Evolutionary conservation across 1,284 basidiomycete species (phyloP).

Genomic region (Abortiporus biennis): DNA sequence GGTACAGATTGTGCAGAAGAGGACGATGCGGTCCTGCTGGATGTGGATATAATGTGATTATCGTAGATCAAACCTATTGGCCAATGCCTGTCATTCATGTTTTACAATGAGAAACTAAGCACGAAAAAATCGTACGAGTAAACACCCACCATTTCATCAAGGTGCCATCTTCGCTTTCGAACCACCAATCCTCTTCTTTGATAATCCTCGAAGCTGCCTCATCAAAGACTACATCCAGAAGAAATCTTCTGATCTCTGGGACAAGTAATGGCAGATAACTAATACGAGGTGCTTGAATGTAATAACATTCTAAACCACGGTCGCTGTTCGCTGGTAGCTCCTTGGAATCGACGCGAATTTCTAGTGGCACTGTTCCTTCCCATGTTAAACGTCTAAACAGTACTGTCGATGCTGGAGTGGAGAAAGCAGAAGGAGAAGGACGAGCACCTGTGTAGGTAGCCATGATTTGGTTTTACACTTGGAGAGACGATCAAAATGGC

Average conservation of each 20-base stretch:
- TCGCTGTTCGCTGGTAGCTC: constrained; percentile 84
- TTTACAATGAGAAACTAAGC: not conserved
- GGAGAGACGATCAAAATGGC: no score
- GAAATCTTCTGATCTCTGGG: constrained; percentile 78
- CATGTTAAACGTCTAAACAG: constrained; percentile 77
- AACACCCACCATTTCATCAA: constrained; percentile 74
- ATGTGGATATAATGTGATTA: constrained; percentile 61
- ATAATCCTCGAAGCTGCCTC: constrained; percentile 65
- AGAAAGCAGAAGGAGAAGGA: constrained; percentile 44
- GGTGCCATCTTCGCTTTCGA: constrained; percentile 74
- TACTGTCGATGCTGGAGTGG: constrained; percentile 55
- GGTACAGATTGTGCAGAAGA: constrained; percentile 46
- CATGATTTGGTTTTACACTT: constrained; percentile 44
- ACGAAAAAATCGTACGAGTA: not conserved
- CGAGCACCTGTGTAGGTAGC: constrained; percentile 56
- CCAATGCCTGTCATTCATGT: constrained; percentile 73
- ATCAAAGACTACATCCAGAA: constrained; percentile 87
- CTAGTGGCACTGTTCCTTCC: constrained; percentile 82
- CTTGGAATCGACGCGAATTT: constrained; percentile 78
- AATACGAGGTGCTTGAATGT: constrained; percentile 81
- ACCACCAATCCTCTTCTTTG: constrained; percentile 92
- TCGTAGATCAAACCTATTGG: constrained; percentile 90
- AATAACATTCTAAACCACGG: constrained; percentile 82
- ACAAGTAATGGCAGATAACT: constrained; percentile 89
- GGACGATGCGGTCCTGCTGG: constrained; percentile 41